Conservation (phyloP, 2,329 filamentous ascomycete species). For the Huntiella omanensis region DNA sequence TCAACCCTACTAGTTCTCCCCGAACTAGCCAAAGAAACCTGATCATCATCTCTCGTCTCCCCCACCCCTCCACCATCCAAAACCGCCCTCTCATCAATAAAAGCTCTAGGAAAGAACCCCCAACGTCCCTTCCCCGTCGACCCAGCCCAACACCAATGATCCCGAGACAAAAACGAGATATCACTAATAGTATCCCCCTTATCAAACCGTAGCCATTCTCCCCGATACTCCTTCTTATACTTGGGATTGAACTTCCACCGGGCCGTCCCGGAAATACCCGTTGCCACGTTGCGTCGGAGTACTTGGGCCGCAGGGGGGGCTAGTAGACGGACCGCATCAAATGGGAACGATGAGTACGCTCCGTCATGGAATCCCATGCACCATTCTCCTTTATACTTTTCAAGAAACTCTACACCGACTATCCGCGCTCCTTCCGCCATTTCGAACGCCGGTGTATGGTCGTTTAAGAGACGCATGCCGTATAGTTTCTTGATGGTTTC, state of each 20-base stretch:
- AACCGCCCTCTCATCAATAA: conserved; percentile 28
- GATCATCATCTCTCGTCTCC: not conserved
- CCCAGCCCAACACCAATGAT: conserved; percentile 39
- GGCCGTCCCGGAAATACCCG: conserved; percentile 28
- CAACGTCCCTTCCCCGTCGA: conserved; percentile 32
- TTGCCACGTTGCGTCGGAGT: conserved; percentile 25
- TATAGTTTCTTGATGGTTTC: conserved; percentile 29
- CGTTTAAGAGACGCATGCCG: conserved; percentile 26
- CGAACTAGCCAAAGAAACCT: conserved; percentile 2
- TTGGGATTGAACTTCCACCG: conserved; percentile 35
- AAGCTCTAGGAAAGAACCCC: conserved; percentile 33
- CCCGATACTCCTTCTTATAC: conserved; percentile 15
- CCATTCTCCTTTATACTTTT: conserved; percentile 35
- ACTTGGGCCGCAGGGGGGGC: conserved; percentile 25
- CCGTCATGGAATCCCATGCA: conserved; percentile 39
- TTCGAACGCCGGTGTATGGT: conserved; percentile 27
- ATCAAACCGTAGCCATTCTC: conserved; percentile 40
- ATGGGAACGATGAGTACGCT: conserved; percentile 28
- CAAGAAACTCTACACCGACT: conserved; percentile 31
- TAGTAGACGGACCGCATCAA: conserved; percentile 29
- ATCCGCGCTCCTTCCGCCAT: conserved; percentile 30
- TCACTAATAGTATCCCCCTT: conserved; percentile 49
- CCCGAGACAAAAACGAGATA: conserved; percentile 31
- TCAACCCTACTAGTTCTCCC: not conserved
- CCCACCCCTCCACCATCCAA: conserved; percentile 16